Evolutionary conservation across 352 stramenopile genomes (phyloP).

Genomic region (Halophytophthora batemanensis): DNA sequence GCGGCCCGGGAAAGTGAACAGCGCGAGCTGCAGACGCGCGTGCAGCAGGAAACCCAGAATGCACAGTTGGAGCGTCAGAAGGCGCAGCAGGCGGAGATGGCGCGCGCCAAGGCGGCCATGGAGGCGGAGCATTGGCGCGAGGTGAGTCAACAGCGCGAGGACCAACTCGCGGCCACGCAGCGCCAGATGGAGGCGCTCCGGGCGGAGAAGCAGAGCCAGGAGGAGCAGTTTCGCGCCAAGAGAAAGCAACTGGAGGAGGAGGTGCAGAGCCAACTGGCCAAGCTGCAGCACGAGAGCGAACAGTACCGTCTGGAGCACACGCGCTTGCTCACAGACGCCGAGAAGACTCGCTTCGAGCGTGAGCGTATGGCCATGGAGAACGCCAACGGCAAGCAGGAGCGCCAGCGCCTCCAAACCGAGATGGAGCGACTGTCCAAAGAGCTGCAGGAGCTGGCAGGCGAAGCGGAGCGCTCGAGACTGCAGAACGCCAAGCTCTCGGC

Average conservation of each 20-base stretch:
- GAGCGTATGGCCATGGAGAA: slow-evolving; percentile 27
- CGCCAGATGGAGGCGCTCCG: slow-evolving; percentile 32
- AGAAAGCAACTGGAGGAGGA: slow-evolving; percentile 30
- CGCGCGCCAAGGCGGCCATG: slow-evolving; percentile 24
- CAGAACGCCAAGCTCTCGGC: slow-evolving; percentile 38
- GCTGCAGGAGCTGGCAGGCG: slow-evolving; percentile 30
- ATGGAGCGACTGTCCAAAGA: slow-evolving; percentile 32
- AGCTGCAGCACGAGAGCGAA: slow-evolving; percentile 31
- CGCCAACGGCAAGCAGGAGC: slow-evolving; percentile 29
- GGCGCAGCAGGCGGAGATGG: slow-evolving; percentile 37
- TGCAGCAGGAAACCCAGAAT: slow-evolving; percentile 17
- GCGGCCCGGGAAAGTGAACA: slow-evolving; percentile 22
- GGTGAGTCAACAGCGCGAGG: slow-evolving; percentile 39
- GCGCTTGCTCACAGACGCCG: slow-evolving; percentile 24
- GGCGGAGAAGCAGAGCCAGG: slow-evolving; percentile 44
- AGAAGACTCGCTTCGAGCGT: slow-evolving; percentile 35
- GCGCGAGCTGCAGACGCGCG: slow-evolving; percentile 28
- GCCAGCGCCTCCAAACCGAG: slow-evolving; percentile 24
- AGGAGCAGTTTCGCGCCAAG: slow-evolving; percentile 43
- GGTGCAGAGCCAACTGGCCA: slow-evolving; percentile 22
- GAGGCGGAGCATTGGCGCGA: slow-evolving; percentile 47
- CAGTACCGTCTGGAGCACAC: slow-evolving; percentile 32
- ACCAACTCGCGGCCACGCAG: slow-evolving; percentile 34
- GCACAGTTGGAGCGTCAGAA: slow-evolving; percentile 30
- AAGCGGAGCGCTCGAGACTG: slow-evolving; percentile 24